phyloP scores from a whole-genome alignment of 2,329 filamentous ascomycete genomes.

The Metarhizium rileyi region DNA sequence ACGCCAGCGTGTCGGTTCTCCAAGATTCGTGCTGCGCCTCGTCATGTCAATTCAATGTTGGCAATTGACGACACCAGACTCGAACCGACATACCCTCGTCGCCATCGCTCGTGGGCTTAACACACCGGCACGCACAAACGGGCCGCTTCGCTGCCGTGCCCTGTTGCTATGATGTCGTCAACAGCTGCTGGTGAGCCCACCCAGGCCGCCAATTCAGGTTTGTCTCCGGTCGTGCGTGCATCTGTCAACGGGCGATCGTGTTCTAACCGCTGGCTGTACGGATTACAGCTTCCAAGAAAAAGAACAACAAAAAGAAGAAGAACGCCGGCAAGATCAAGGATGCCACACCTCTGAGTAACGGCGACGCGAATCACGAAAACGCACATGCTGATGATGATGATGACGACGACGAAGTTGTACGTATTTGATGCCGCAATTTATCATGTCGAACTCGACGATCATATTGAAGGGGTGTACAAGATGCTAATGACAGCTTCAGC shows the following conservation, averaged over 20 bases:
- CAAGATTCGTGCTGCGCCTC: not conserved
- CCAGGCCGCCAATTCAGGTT: constrained; percentile 27
- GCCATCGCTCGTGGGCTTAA: constrained; percentile 12
- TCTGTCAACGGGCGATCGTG: constrained; percentile 15
- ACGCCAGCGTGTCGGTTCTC: not conserved
- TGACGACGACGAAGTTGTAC: constrained; percentile 29
- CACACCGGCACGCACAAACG: constrained; percentile 4
- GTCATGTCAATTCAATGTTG: constrained; percentile 3
- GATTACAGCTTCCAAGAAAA: constrained; percentile 39
- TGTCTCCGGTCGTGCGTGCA: constrained; percentile 10
- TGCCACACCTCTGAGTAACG: constrained; percentile 23
- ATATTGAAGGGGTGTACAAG: too few species aligned
- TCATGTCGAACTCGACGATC: too few species aligned
- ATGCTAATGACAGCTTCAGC: constrained; percentile 12
- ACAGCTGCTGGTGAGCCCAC: constrained; percentile 24
- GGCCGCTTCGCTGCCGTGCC: constrained; percentile 5
- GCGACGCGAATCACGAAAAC: constrained; percentile 21
- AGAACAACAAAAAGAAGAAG: constrained; percentile 52
- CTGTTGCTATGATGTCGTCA: constrained; percentile 29
- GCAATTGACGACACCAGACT: not conserved
- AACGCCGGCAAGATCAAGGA: constrained; percentile 39
- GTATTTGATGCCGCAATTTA: not conserved
- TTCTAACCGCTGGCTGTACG: constrained; percentile 18
- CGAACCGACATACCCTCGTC: constrained; percentile 7
- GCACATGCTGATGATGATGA: constrained; percentile 30